These are phyloP conservation scores for Agaricus blazei DNA, from an alignment of 768 basidiomycete genomes.

Conservation along the genomic window DNA sequence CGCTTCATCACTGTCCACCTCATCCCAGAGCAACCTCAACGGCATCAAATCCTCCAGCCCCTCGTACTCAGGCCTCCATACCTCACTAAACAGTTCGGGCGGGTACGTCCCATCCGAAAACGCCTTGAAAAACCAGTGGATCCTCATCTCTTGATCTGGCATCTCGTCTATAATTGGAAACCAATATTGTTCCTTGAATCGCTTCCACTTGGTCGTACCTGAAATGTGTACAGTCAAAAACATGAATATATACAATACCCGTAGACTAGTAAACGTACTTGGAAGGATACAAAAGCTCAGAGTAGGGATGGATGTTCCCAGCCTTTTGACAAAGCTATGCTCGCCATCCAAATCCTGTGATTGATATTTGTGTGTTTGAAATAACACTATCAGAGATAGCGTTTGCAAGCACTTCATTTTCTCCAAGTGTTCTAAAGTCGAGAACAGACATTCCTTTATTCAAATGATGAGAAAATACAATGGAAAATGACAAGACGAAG, in stretches of 20 bases:
- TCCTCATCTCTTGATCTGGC: background rate
- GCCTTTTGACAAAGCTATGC: background rate
- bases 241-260: background rate
- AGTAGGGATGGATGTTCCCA: conserved; percentile 4
- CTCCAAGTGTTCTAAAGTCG: background rate
- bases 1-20: background rate
- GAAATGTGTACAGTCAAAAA: background rate
- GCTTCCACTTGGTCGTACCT: conserved; percentile 5
- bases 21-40: background rate
- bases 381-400: background rate
- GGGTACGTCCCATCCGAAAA: conserved; percentile 3
- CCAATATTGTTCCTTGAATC: conserved; percentile 1
- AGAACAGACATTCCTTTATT: background rate
- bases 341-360: background rate
- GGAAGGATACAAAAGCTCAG: background rate
- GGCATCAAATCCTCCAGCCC: background rate
- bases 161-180: background rate
- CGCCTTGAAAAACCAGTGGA: conserved; percentile 3
- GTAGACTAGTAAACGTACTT: background rate
- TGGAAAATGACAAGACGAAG: background rate
- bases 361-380: background rate
- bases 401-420: conserved; percentile 5
- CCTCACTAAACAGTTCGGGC: background rate
- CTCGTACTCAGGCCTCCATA: background rate
- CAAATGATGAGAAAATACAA: background rate